Percentiles rank a stretch among this genome's conserved stretches.
Conservation (phyloP, 306 rosid species). For the Myrica gale region DNA sequence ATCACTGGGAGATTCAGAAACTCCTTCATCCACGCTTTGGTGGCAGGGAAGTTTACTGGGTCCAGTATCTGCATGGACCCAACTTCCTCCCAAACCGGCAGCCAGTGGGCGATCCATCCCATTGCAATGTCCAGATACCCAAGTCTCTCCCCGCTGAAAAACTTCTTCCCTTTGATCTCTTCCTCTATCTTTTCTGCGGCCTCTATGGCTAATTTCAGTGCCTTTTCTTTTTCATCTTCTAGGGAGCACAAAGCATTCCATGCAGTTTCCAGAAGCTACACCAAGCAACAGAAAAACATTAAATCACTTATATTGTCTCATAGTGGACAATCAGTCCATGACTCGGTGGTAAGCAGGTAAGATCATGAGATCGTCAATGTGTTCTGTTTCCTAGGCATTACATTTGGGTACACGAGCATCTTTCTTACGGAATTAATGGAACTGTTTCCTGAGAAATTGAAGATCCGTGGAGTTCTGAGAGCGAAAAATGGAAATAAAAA, state of each 20-base stretch:
- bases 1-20: conserved; percentile 38
- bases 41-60: conserved; percentile 36
- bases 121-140: conserved; percentile 56
- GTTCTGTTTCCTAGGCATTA: no score
- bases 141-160: conserved; percentile 48
- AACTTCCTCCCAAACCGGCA: conserved; percentile 51
- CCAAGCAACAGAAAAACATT: not conserved
- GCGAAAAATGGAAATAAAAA: no score
- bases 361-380: no score
- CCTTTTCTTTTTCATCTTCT: not conserved
- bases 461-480: no score
- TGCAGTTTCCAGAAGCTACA: not conserved
- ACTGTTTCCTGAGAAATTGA: no score
- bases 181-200: conserved; percentile 43
- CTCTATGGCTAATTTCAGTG: conserved; percentile 34
- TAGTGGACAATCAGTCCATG: no score
- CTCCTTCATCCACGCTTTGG: conserved; percentile 35
- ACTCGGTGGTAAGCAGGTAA: no score
- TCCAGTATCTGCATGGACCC: conserved; percentile 38
- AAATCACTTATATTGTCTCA: no score
- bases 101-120: conserved; percentile 55
- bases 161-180: conserved; percentile 40
- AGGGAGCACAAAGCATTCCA: not conserved
- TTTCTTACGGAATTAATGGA: no score
- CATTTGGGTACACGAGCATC: no score